Base-by-base conservation (phyloP, 108 stramenopile species). In the Nitzschia sp. region DNA sequence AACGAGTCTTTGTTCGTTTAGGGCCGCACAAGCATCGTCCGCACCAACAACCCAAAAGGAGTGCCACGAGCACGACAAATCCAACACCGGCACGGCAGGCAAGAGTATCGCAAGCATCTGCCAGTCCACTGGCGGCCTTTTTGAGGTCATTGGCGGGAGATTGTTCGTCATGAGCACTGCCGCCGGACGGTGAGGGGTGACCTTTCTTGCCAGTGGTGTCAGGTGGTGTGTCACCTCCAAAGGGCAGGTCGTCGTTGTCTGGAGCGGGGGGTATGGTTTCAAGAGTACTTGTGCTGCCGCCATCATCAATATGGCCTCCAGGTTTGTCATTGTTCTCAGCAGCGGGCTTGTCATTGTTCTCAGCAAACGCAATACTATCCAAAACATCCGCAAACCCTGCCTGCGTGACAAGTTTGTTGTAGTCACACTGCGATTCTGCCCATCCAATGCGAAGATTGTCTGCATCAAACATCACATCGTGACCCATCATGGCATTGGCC, bases 401-500 rank as follows among this genome's bases (percentile, higher is more conserved):
- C 9, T 13, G 17, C 15, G 36, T 0, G 9, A 63, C 38, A 25
- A 70, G 26, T 27, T 45, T 23, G 22, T 53, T 29, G 27, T 63
- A 63, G 28, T 71, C 61, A 44, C 70, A 71, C 15, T 25, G 8
- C 8, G 61, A 71, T 22, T 63, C 48, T 19, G 61, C 61, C 70
- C 68, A 69, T 31, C 68, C 68, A 30, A 58, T 50, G 26, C 26
- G 31, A 15, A 36, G 15, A 6, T 45, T 45, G 36, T 72, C 66
- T 30, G 66, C 41, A 70, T 98, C 95, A 55, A 98, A 96, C 53
- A 89, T 75, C 16, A 97, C 86, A 79, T 97, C 90, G 69, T 98
- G 96, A 48, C 94, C 95, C 77, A 88, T 86, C 88, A 98, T 97
- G 34, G 93, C 80, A 73, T 98, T 98, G 52, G 96, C 97, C 31